Base-by-base conservation (phyloP, 148 eudicot species). In the Arbutus unedo region DNA sequence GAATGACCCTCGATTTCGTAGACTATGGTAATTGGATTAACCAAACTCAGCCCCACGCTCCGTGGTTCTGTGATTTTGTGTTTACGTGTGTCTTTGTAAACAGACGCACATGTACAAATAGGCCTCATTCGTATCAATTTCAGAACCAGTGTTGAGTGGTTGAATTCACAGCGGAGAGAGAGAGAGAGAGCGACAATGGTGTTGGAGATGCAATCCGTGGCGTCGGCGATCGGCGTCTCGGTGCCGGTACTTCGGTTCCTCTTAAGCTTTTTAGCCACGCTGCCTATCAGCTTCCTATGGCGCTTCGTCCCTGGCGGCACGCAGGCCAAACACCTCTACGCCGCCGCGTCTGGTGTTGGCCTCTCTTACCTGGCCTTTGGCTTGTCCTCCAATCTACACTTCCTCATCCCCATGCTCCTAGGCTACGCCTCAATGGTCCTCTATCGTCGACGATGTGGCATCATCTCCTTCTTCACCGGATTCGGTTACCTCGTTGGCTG, bases 281-380 rank as follows among this genome's bases (percentile, higher is more conserved):
- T 94, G 73, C 99, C 99, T 81, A 92, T 94, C 55, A 89, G 96
- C 87, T 84, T 92, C 77, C 9, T 96, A 81, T 90, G 93, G 88
- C 91, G 96, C 18, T 6, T 92, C 62, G 82, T 94, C 11, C 99
- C 98, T 1, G 88, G 91, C 38, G 89, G 91, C 18, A 82, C 93
- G n/a, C 82, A 90, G 6, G 86, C 56, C 15, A 93, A 92, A 87
- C 97, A 96, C 85, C 78, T 92, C 49, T 94, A 91, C 83, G 86
- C 98, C 74, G 93, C 96, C 49, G 70, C 78, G 2, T 84, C 96
- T 74, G 99, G 98, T 25, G 92, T 83, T n/a, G 13, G 85, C 21
- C 89, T 96, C 8, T 96, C 97, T 43, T 93, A 91, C 79, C 57
- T 94, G 14, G 91, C 99, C 3, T 96, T 96, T 53, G 99, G 99